Evolutionary conservation across 768 basidiomycete genomes (phyloP), one percentile per base, ranked within the genome.

Genomic region (Daedalea quercina): DNA sequence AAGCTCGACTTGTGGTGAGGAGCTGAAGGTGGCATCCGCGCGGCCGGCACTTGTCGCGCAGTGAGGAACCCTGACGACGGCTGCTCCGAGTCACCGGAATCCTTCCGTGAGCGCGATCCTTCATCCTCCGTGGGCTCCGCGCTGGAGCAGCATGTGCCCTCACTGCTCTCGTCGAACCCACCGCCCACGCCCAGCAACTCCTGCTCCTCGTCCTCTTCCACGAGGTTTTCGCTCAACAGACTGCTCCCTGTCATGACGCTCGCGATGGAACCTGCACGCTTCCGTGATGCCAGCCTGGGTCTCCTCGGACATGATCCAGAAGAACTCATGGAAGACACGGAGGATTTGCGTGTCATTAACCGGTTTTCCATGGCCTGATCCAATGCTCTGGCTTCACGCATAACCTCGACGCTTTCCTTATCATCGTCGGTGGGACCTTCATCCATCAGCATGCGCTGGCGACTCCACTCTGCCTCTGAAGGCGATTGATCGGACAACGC

Each of bases 311-410:
- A 59, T 35, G 80, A 63, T 9, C 62, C 63, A 22, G 60, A 63
- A 1, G 80, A 86, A 9, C 72, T 73, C 26, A 83, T 58, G 42
- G 86, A 88, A 20, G 87, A 87, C 11, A 67, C 68, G 17, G 89
- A 89, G 0, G 79, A 73, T 62, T 83, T 88, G 62, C 89, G 84
- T 42, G 87, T 83, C 46, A 90, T 70, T 47, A 86, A 73, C 53
- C 90, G 85, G 55, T 88, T 81, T 62, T 91, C 87, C 90, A 92
- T 92, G 37, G 87, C 90, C 64, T 83, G 87, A 70, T 93, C 90
- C 34, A 93, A 78, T 15, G 82, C 86, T 46, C 73, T 79, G n/a
- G 90, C 90, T 70, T 92, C 90, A 52, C 80, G 83, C 74, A 85
- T 79, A 46, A 87, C 71, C 41, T 80, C 67, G 19, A 70, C 69